phyloP scores from a whole-genome alignment of 202 grass and related monocot genomes.

The Setaria italica region DNA sequence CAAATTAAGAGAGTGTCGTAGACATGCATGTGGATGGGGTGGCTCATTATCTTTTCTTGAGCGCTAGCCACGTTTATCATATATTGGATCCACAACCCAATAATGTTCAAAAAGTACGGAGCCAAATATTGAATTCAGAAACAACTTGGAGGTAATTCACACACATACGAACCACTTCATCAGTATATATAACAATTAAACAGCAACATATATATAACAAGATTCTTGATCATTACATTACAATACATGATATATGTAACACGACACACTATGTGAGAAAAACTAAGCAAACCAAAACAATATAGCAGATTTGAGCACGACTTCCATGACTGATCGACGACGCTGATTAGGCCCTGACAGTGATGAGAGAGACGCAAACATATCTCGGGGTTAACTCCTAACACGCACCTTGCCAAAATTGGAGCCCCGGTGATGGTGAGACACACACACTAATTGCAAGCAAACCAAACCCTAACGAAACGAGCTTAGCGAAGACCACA shows the following conservation, averaged over 20 bases:
- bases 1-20: not conserved
- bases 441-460: not conserved
- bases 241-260: not conserved
- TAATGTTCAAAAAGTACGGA: not conserved
- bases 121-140: not conserved
- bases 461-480: conserved; percentile 31
- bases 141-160: not conserved
- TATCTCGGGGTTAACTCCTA: conserved; percentile 42
- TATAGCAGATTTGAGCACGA: not conserved
- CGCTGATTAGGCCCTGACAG: not conserved
- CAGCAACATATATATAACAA: not conserved
- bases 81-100: not conserved
- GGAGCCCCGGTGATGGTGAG: conserved; percentile 20
- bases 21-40: not conserved
- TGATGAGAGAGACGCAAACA: not conserved
- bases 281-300: not conserved
- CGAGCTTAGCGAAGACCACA: conserved; percentile 4
- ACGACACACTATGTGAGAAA: not conserved
- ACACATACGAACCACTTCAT: not conserved
- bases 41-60: not conserved
- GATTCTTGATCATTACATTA: conserved; percentile 19
- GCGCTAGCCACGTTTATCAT: not conserved
- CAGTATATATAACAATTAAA: not conserved
- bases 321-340: not conserved
- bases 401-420: conserved; percentile 43